Percentiles rank a stretch among this genome's conserved stretches.
These are phyloP conservation scores for Tricharina praecox DNA, from an alignment of 495 filamentous ascomycete genomes.

Conservation along the genomic window DNA sequence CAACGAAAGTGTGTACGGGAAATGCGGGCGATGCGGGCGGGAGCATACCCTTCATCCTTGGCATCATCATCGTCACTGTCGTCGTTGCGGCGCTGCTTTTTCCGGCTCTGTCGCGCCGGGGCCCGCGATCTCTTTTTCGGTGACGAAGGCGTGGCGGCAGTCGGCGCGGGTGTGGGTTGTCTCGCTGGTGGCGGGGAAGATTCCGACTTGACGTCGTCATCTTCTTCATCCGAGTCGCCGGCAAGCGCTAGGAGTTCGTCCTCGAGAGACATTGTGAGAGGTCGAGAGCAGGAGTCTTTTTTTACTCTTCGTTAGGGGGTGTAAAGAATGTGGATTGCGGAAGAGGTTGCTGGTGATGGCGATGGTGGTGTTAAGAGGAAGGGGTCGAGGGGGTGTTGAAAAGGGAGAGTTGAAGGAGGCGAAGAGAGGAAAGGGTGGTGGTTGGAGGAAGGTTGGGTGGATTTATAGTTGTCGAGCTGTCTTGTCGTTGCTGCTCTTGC, in stretches of 20 bases:
- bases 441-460: not conserved
- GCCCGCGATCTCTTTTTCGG: constrained; percentile 12
- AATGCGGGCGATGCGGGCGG: too few relatives aligned
- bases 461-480: not conserved
- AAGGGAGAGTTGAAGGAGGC: constrained; percentile 2
- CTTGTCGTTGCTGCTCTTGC: too few relatives aligned
- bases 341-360: not conserved
- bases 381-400: too few relatives aligned
- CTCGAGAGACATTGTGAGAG: constrained; percentile 42
- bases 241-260: constrained; percentile 78
- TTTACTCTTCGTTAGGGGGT: not conserved
- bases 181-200: constrained; percentile 10
- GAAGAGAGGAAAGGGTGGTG: not conserved
- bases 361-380: not conserved
- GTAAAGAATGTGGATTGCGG: not conserved
- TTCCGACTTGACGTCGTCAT: constrained; percentile 33
- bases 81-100: constrained; percentile 24
- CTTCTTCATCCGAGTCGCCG: constrained; percentile 50
- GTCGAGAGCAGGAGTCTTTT: not conserved
- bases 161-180: constrained; percentile 28
- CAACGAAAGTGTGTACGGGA: too few relatives aligned
- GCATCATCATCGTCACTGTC: constrained; percentile 50
- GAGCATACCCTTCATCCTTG: constrained; percentile 70
- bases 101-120: constrained; percentile 33
- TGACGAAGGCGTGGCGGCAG: constrained; percentile 28